Base-by-base conservation (phyloP, 2,329 filamentous ascomycete genomes). In the Colletotrichum sansevieriae region DNA sequence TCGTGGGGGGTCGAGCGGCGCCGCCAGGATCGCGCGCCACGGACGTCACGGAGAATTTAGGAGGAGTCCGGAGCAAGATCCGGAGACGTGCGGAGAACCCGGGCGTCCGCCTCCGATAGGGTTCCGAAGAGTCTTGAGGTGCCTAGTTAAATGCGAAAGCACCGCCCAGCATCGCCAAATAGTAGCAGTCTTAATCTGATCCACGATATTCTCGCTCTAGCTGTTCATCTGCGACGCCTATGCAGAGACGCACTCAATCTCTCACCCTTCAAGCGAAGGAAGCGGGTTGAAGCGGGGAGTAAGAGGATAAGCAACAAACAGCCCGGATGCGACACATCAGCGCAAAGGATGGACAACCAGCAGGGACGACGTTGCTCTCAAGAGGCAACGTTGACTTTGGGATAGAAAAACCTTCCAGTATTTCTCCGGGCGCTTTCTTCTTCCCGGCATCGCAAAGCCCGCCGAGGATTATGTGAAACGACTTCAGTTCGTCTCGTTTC, bases 11-110 rank as follows among this genome's bases (percentile, higher is more conserved):
- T 58, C 65, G 65, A 65, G 65, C 65, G 33, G 35, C 15, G 22
- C 6, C 37, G 37, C 35, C 59, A 54, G 37, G 35, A 52, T 62
- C 56, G 56, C 47, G 22, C 47, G 29, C 35, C 46, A 54, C 59
- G 59, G 59, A 62, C 59, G 57, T 44, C 46, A 39, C 47, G 59
- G 47, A 54, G 47, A 35, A 20, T 15, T 13, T 62, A n/a, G 58
- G 59, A 62, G 59, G 59, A 62, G 59, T 62, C 59, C 59, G 59
- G 57, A 60, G 37, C 29, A 35, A 52, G 47, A 33, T 44, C 22
- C 46, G 47, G 59, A 20, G 59, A 20, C 37, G 44, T 62, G 59
- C 59, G 59, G 59, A 62, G 59, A 33, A 58, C 20, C n/a, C 7
- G 46, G 18, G 44, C 52, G 18, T 55, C 33, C 44, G 44, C 44